Evolutionary conservation across 441 rosid genomes (phyloP).

Genomic region (Brassica balearica): DNA sequence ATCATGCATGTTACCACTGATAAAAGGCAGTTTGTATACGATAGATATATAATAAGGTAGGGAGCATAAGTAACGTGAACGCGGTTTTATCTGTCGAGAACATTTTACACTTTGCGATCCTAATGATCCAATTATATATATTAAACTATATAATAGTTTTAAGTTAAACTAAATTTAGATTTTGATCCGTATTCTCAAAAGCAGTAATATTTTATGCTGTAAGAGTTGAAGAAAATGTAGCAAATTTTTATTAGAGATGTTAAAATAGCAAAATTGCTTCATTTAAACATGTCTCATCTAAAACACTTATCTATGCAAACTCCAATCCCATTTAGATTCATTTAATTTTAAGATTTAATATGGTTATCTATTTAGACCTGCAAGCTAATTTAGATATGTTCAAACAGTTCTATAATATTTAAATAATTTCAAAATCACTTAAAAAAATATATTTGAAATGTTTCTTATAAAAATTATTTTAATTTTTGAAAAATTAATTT

Average conservation of each 20-base stretch:
- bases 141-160: slow-evolving; percentile 17
- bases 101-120: slow-evolving; percentile 27
- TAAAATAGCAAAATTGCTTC: not conserved
- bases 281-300: not conserved
- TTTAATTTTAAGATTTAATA: too few relatives aligned
- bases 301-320: not conserved
- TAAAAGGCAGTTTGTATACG: slow-evolving; percentile 12
- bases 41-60: slow-evolving; percentile 33
- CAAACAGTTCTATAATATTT: not conserved
- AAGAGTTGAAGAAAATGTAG: too few relatives aligned
- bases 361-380: not conserved
- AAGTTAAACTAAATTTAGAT: too few relatives aligned
- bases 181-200: too few relatives aligned
- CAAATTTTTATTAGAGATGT: not conserved
- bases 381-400: too few relatives aligned
- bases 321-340: not conserved
- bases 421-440: too few relatives aligned
- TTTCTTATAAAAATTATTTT: too few relatives aligned
- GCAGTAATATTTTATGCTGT: too few relatives aligned
- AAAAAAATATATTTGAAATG: too few relatives aligned
- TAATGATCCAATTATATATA: slow-evolving; percentile 14
- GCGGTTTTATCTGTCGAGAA: slow-evolving; percentile 43
- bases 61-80: slow-evolving; percentile 44
- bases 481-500: too few relatives aligned
- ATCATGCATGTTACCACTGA: slow-evolving; percentile 33